Evolutionary conservation across 2,329 filamentous ascomycete genomes (phyloP).

Genomic region (Claviceps humidiphila): DNA sequence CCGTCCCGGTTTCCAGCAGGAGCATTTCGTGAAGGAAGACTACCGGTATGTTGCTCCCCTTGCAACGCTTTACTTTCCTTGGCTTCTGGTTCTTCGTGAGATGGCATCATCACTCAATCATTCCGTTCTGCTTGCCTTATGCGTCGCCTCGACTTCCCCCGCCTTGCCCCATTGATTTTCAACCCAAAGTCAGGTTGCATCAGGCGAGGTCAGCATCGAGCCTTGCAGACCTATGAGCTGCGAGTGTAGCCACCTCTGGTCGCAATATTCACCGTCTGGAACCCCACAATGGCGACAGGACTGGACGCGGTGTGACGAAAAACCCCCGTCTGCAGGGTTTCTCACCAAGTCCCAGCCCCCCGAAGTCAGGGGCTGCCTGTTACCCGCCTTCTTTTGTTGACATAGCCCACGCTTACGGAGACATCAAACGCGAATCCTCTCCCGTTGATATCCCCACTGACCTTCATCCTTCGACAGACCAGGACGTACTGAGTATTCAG

Average conservation of each 20-base stretch:
- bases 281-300: neutral
- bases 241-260: neutral
- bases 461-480: conserved; percentile 13
- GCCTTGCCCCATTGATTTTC: neutral
- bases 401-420: conserved; percentile 7
- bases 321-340: conserved; percentile 4
- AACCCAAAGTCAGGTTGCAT: neutral
- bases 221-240: conserved; percentile 1
- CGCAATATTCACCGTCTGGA: neutral
- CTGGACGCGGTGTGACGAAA: conserved; percentile 4
- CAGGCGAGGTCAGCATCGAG: neutral
- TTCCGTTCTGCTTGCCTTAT: neutral
- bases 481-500: conserved; percentile 36
- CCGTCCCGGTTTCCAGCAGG: conserved; percentile 52
- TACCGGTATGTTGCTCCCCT: conserved; percentile 32
- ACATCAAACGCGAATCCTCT: conserved; percentile 14
- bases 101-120: too few species aligned
- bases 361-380: conserved; percentile 11
- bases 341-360: neutral
- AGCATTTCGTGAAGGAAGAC: conserved; percentile 37
- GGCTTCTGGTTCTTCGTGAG: too few species aligned
- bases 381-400: conserved; percentile 11
- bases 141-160: neutral
- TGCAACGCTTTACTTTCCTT: conserved; percentile 1
- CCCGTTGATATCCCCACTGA: conserved; percentile 6